Evolutionary conservation across 2,329 filamentous ascomycete genomes (phyloP), one percentile per base, ranked within the genome.

Genomic region (Spiromastix sp.): DNA sequence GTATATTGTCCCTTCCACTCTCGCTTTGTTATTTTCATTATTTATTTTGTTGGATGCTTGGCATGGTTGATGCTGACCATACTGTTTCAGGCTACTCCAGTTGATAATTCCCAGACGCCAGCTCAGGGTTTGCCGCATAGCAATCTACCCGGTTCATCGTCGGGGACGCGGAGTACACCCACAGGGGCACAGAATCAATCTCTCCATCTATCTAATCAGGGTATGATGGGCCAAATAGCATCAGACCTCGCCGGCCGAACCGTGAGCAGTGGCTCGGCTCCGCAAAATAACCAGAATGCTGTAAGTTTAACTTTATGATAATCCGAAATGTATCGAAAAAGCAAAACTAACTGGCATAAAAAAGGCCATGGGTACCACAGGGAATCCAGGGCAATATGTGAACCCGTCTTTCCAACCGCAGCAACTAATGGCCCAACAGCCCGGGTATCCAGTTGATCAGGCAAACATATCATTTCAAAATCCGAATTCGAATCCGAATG

Each of bases 1-100:
- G 43, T 45, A 45, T 26, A 40, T 37, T 22, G 10, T 7, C 21
- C n/a, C n/a, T n/a, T n/a, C n/a, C n/a, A n/a, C n/a, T n/a, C n/a
- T n/a, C n/a, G n/a, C n/a, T n/a, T 13, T 21, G n/a, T 3, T 5
- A 16, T 19, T 10, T 9, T 10, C 11, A 29, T 29, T 16, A 3
- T 20, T 34, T 28, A 4, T 15, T 6, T 4, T 7, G 11, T 9
- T 19, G 8, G 9, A 13, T 34, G 21, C 13, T 5, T 27, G 4
- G 21, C n/a, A 20, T 16, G 22, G n/a, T n/a, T n/a, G n/a, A n/a
- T n/a, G n/a, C n/a, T n/a, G n/a, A n/a, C 13, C 8, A 10, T 19
- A 28, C 16, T 19, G 5, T 15, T n/a, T 16, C 24, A 42, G 39
- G 34, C 25, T 15, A 26, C 32, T 17, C 30, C 36, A 22, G 38